Conservation (phyloP, 163 green algal species). For the Volvox carteri region DNA sequence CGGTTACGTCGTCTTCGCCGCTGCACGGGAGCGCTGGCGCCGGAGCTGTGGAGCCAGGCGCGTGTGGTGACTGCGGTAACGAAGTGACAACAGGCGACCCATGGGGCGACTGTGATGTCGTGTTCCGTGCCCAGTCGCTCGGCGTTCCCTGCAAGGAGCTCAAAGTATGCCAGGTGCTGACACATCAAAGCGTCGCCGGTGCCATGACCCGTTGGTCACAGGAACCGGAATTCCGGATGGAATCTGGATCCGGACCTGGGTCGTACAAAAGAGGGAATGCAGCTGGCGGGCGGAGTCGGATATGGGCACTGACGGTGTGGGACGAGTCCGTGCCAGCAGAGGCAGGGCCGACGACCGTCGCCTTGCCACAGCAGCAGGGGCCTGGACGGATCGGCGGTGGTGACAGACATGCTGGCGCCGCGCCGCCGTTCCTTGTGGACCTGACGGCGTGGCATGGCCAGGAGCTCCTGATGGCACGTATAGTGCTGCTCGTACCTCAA, state of each 20-base stretch:
- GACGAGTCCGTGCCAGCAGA: neutral
- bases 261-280: neutral
- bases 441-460: constrained; percentile 17
- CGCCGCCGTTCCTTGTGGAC: constrained; percentile 9
- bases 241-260: neutral
- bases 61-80: neutral
- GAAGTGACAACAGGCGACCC: neutral
- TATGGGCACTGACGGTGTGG: constrained; percentile 7
- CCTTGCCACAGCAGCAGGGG: neutral
- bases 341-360: neutral
- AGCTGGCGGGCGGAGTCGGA: neutral
- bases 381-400: neutral
- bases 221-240: neutral
- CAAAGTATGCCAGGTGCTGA: neutral
- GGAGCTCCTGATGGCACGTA: constrained; percentile 17
- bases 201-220: neutral
- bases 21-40: neutral
- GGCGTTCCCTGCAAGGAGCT: neutral
- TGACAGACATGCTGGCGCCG: neutral
- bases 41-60: neutral
- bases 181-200: neutral
- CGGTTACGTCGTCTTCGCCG: neutral
- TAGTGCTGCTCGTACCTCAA: constrained; percentile 31
- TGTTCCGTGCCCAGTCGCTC: neutral
- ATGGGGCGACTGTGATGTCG: neutral